These are phyloP conservation scores for Saccharomycopsis guyanensis DNA, from an alignment of 805 yeast genomes.

Conservation along the genomic window DNA sequence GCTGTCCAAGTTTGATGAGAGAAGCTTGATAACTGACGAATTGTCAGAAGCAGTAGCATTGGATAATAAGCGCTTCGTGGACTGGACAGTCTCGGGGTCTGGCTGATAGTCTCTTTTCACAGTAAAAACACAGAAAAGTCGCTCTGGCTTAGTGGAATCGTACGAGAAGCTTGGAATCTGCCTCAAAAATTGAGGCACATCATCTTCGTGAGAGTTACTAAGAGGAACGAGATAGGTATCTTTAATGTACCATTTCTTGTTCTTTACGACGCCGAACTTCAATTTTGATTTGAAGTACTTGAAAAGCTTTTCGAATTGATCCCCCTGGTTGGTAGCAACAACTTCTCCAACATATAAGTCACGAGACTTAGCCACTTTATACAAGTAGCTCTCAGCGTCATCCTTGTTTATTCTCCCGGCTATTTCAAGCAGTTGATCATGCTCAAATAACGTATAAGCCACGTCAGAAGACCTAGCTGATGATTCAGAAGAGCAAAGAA, in stretches of 20 bases:
- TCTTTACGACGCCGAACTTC: slow-evolving; percentile 9
- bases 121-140: slow-evolving; percentile 9
- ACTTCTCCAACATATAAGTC: slow-evolving; percentile 48
- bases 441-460: slow-evolving; percentile 25
- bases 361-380: slow-evolving; percentile 38
- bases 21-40: not conserved
- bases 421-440: slow-evolving; percentile 32
- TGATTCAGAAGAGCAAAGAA: slow-evolving; percentile 6
- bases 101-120: slow-evolving; percentile 6
- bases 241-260: not conserved
- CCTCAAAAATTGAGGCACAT: slow-evolving; percentile 8
- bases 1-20: not conserved
- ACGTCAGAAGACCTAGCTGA: not conserved
- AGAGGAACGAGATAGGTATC: slow-evolving; percentile 10
- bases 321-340: not conserved
- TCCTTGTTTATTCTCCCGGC: slow-evolving; percentile 55
- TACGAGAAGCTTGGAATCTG: not conserved
- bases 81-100: not conserved
- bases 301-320: not conserved
- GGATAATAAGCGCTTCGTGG: not conserved
- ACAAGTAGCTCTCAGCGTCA: slow-evolving; percentile 51
- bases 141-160: not conserved
- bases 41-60: not conserved
- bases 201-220: not conserved
- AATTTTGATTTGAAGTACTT: slow-evolving; percentile 2